Evolutionary conservation across 768 basidiomycete genomes (phyloP), one percentile per base, ranked within the genome.

Genomic region (Podaxis mareebaensis): DNA sequence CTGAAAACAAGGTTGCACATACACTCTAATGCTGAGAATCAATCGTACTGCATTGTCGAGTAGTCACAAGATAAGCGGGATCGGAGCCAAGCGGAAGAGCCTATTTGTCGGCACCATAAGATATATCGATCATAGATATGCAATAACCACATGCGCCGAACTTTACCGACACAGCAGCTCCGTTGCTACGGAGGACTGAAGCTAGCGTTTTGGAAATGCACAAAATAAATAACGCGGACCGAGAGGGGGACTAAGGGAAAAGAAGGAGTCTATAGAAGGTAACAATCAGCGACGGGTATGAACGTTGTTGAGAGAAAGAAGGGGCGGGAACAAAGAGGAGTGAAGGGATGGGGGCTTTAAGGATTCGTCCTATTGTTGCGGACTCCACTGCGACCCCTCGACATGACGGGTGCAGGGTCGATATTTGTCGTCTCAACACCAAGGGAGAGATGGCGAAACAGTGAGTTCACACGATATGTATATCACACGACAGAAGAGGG

Each of bases 91-190:
- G 57, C 33, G 36, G 63, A 61, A 65, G 65, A 58, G 55, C 55
- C 44, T 61, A 61, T 61, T 33, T 53, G 17, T 40, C 53, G 40
- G 60, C 33, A 49, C 68, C 77, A 65, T 71, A 85, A 83, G 78
- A 74, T 68, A 81, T 71, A 39, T 82, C 72, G 59, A 82, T 68
- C 17, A 75, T 77, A 33, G 81, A 80, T 42, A 81, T 74, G 72
- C 87, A 89, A 68, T 85, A 87, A 36, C 88, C 88, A 79, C 84
- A 90, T 57, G 87, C 81, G 61, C 88, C 87, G 70, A 88, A 83
- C 46, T 74, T 75, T 63, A 81, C 83, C 53, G 69, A 69, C 22
- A 70, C 78, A 30, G 65, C 72, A 46, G 75, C 79, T 49, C 73
- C 74, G 55, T 76, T 70, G 63, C 71, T 65, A 49, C 81, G 64